A percentile compares a stretch with the other conserved stretches of the same genome.
phyloP scores from a whole-genome alignment of 345 rosid species.

The Citrus mangshanensis region DNA sequence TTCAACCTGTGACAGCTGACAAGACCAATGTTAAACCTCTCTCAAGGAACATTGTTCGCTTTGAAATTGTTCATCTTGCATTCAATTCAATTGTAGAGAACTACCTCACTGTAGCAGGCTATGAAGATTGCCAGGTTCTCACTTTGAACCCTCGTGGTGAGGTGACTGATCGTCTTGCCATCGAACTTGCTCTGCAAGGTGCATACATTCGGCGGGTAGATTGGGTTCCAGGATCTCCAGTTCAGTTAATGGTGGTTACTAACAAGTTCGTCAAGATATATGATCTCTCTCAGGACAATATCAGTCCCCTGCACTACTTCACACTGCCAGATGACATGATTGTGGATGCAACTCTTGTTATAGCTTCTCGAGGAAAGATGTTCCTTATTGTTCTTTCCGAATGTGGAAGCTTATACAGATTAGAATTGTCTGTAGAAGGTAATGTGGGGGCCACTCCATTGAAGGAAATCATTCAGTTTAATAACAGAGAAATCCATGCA shows the following conservation, averaged over 20 bases:
- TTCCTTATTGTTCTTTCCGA: conserved; percentile 89
- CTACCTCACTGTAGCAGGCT: conserved; percentile 96
- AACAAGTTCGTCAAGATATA: conserved; percentile 90
- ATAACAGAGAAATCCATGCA: conserved; percentile 55
- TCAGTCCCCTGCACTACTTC: conserved; percentile 92
- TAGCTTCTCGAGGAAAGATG: conserved; percentile 79
- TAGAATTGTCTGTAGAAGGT: conserved; percentile 70
- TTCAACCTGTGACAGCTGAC: conserved; percentile 90
- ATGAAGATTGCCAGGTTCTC: conserved; percentile 95
- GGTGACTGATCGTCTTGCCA: conserved; percentile 91
- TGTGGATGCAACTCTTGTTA: conserved; percentile 80
- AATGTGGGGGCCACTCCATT: conserved; percentile 85
- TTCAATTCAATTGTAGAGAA: conserved; percentile 82
- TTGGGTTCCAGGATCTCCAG: conserved; percentile 98
- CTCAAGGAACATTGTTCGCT: conserved; percentile 90
- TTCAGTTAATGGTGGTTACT: conserved; percentile 85
- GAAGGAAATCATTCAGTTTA: conserved; percentile 66
- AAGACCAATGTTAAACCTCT: conserved; percentile 95
- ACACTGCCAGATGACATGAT: conserved; percentile 78
- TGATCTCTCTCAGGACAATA: conserved; percentile 93
- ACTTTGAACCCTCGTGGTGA: conserved; percentile 93
- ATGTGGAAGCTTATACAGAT: conserved; percentile 69
- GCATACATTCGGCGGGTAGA: conserved; percentile 83
- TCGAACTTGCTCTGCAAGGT: conserved; percentile 96
- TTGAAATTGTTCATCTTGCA: conserved; percentile 90